Conservation (phyloP, 352 stramenopile genomes). For the Globisporangium alternatum region DNA sequence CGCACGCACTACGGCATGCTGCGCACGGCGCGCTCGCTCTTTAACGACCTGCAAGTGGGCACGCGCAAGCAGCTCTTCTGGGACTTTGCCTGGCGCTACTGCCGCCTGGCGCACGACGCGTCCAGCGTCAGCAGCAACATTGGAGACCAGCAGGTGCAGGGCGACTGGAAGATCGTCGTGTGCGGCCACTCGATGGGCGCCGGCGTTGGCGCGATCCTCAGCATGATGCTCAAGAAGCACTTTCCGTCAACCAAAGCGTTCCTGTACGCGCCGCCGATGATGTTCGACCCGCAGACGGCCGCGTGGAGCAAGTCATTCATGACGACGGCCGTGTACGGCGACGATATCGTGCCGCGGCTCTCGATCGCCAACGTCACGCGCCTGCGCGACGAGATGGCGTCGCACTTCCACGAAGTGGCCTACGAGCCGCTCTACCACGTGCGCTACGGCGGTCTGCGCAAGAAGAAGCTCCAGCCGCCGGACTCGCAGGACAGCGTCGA, state of each 20-base stretch:
- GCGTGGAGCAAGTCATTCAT: constrained; percentile 61
- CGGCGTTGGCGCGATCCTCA: constrained; percentile 68
- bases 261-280: constrained; percentile 58
- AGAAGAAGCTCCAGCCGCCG: constrained; percentile 30
- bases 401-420: constrained; percentile 63
- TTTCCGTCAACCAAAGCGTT: constrained; percentile 58
- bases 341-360: constrained; percentile 67
- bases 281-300: constrained; percentile 61
- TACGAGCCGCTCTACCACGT: constrained; percentile 58
- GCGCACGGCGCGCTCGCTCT: constrained; percentile 60
- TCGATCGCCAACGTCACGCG: constrained; percentile 65
- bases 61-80: constrained; percentile 59
- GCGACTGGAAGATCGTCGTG: constrained; percentile 62
- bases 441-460: constrained; percentile 40
- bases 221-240: constrained; percentile 53
- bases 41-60: constrained; percentile 53
- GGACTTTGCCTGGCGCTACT: constrained; percentile 61
- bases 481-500: constrained; percentile 13
- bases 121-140: constrained; percentile 9
- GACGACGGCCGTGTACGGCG: constrained; percentile 66
- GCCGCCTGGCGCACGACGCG: constrained; percentile 13
- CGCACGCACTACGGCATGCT: constrained; percentile 74
- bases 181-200: constrained; percentile 82
- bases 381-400: constrained; percentile 67
- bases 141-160: constrained; percentile 8